A percentile compares a stretch with the other conserved stretches of the same genome.
Conservation (phyloP, 108 stramenopile genomes). For the Nannochloropsis granulata region DNA sequence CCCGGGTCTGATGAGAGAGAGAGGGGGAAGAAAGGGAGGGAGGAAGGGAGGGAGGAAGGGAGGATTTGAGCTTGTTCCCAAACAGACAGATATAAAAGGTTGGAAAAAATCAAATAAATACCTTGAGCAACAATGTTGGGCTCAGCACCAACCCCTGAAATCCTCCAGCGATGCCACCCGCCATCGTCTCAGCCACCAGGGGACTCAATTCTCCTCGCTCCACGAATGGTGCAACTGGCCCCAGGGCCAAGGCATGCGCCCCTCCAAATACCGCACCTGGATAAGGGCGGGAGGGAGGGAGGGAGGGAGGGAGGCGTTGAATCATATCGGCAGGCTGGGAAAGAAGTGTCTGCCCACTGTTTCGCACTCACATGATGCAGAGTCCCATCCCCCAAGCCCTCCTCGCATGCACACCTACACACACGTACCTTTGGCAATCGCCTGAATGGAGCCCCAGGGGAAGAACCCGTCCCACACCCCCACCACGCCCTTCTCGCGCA, state of each 20-base stretch:
- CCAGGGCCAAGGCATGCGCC: conserved; percentile 28
- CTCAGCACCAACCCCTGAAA: conserved; percentile 47
- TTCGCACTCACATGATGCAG: too few species aligned
- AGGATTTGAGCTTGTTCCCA: too few species aligned
- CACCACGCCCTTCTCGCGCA: conserved; percentile 40
- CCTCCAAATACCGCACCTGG: conserved; percentile 39
- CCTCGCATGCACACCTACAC: too few species aligned
- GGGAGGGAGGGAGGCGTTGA: too few species aligned
- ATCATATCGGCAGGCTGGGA: too few species aligned
- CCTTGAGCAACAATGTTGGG: conserved; percentile 47
- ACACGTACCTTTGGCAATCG: conserved; percentile 31
- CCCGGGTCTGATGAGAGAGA: conserved; percentile 32
- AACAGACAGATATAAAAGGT: too few species aligned
- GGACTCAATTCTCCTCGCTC: conserved; percentile 10
- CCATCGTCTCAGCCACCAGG: conserved; percentile 26
- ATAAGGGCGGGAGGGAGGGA: too few species aligned
- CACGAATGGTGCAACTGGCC: conserved; percentile 14
- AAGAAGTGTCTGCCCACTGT: too few species aligned
- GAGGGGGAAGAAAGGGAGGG: background rate
- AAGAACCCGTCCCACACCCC: conserved; percentile 53
- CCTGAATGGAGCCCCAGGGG: conserved; percentile 51
- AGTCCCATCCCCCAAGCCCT: too few species aligned
- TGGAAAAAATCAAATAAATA: background rate
- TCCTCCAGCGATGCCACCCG: conserved; percentile 43
- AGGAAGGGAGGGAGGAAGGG: too few species aligned